Conservation (phyloP, 208 protist species). For the Leishmania major region DNA sequence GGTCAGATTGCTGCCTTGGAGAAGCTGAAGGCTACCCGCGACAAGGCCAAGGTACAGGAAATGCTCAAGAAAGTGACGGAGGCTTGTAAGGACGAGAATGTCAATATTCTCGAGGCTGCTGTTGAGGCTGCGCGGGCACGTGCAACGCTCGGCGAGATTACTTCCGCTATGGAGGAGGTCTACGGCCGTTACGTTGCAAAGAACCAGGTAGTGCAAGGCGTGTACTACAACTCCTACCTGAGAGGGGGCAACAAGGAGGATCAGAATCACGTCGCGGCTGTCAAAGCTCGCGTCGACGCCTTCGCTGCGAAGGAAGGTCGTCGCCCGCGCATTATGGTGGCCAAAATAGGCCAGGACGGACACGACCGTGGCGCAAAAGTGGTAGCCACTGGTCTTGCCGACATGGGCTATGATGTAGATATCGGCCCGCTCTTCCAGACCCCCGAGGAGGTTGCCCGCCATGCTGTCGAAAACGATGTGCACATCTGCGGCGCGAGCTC, state of each 20-base stretch:
- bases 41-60: constrained; percentile 50
- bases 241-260: constrained; percentile 38
- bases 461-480: constrained; percentile 96
- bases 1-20: constrained; percentile 75
- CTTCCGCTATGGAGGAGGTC: constrained; percentile 80
- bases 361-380: constrained; percentile 97
- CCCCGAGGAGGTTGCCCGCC: constrained; percentile 74
- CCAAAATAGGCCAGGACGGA: constrained; percentile 97
- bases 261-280: constrained; percentile 37
- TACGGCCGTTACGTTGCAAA: constrained; percentile 78
- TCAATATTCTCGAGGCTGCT: constrained; percentile 89
- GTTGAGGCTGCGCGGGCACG: constrained; percentile 89
- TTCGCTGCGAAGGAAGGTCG: constrained; percentile 87
- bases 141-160: constrained; percentile 96
- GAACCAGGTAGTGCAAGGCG: constrained; percentile 75
- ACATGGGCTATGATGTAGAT: constrained; percentile 97
- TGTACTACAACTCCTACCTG: constrained; percentile 79
- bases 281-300: constrained; percentile 56
- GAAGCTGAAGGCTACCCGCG: constrained; percentile 59
- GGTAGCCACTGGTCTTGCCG: constrained; percentile 95
- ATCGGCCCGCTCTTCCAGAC: constrained; percentile 93
- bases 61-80: constrained; percentile 76
- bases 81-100: constrained; percentile 55
- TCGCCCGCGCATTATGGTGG: constrained; percentile 94
- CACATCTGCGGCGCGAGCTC: constrained; percentile 91